Conservation (phyloP, 2,329 filamentous ascomycete genomes). For the Calonectria naviculata region DNA sequence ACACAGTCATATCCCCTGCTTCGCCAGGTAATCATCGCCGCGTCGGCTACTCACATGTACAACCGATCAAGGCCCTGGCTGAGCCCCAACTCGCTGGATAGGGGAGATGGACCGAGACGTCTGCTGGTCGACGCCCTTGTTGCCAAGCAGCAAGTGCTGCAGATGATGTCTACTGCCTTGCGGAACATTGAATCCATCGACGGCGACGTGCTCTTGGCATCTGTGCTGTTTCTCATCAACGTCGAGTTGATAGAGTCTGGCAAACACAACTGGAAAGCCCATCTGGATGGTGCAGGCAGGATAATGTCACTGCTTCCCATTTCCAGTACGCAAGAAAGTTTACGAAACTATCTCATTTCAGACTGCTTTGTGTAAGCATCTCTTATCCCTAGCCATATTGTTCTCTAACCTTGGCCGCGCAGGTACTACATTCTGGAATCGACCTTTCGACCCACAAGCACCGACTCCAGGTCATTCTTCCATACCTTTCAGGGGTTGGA, state of each 20-base stretch:
- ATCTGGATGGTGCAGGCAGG: slow-evolving; percentile 57
- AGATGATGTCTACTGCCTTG: slow-evolving; percentile 53
- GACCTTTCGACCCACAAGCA: slow-evolving; percentile 51
- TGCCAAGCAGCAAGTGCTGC: slow-evolving; percentile 58
- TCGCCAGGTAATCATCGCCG: slow-evolving; percentile 59
- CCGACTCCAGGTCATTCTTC: slow-evolving; percentile 47
- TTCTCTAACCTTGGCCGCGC: slow-evolving; percentile 17
- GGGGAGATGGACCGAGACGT: slow-evolving; percentile 37
- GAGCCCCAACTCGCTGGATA: slow-evolving; percentile 38
- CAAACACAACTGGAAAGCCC: slow-evolving; percentile 58
- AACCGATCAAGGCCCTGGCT: slow-evolving; percentile 51
- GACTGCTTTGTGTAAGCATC: slow-evolving; percentile 57
- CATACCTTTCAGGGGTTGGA: slow-evolving; percentile 49
- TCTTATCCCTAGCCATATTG: background rate
- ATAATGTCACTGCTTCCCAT: slow-evolving; percentile 55
- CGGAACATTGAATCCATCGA: slow-evolving; percentile 49
- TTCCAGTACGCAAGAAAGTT: slow-evolving; percentile 45
- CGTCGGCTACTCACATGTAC: slow-evolving; percentile 60
- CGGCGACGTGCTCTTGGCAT: slow-evolving; percentile 55
- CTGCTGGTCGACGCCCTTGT: slow-evolving; percentile 56
- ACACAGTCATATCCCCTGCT: slow-evolving; percentile 54
- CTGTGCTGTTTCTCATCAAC: slow-evolving; percentile 62
- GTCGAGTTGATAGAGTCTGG: slow-evolving; percentile 62
- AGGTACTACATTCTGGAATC: slow-evolving; percentile 60
- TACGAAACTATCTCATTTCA: slow-evolving; percentile 58